phyloP scores from a whole-genome alignment of 768 basidiomycete species.

The Ramaria sp. region DNA sequence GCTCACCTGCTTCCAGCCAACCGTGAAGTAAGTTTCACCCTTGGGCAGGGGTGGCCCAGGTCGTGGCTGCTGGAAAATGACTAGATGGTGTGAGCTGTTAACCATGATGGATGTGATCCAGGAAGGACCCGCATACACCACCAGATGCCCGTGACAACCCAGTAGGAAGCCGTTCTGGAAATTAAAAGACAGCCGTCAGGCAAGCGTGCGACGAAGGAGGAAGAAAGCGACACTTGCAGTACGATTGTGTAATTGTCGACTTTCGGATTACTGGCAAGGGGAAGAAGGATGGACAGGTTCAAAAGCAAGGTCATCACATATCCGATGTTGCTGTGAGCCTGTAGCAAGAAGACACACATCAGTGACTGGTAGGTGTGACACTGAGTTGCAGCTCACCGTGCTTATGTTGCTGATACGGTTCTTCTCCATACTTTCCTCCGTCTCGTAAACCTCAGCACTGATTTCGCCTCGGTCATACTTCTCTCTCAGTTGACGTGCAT shows the following conservation, averaged over 20 bases:
- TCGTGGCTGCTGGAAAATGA: conserved; percentile 77
- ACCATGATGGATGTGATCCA: background rate
- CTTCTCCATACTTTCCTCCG: conserved; percentile 71
- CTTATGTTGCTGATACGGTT: conserved; percentile 79
- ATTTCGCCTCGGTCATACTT: conserved; percentile 53
- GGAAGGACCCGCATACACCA: conserved; percentile 42
- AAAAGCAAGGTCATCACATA: conserved; percentile 55
- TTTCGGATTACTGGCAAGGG: conserved; percentile 42
- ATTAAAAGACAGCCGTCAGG: conserved; percentile 29
- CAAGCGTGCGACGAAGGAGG: background rate
- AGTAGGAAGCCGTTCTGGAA: conserved; percentile 39
- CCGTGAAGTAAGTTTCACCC: conserved; percentile 64
- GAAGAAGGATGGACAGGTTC: conserved; percentile 62
- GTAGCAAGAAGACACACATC: background rate
- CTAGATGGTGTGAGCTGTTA: conserved; percentile 23
- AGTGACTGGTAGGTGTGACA: background rate
- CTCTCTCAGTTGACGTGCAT: conserved; percentile 42
- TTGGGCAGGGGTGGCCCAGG: conserved; percentile 72
- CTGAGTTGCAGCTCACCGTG: conserved; percentile 37
- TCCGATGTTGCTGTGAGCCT: conserved; percentile 73
- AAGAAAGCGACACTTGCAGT: conserved; percentile 33
- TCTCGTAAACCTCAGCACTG: conserved; percentile 51
- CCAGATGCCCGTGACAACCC: conserved; percentile 76
- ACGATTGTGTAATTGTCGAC: conserved; percentile 69
- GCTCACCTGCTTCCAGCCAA: conserved; percentile 79